Base-by-base conservation (phyloP, 352 stramenopile genomes). In the Globisporangium cederbergense region DNA sequence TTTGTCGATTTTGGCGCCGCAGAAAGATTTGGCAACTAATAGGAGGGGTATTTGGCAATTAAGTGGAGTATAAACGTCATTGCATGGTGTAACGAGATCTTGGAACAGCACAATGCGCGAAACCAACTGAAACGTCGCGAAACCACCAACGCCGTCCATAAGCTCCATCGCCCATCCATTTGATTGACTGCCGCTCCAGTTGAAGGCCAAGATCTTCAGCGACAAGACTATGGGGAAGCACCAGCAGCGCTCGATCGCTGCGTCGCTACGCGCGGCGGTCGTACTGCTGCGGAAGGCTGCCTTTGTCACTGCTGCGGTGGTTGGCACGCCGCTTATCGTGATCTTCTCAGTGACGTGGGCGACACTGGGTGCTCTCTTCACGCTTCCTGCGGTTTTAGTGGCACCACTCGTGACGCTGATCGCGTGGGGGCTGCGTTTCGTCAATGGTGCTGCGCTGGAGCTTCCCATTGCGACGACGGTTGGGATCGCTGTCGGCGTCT, bases 211-310 rank as follows among this genome's bases (percentile, higher is more conserved):
- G 14, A 47, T 47, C 42, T 47, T 9, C 3, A 2, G 5, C 4
- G 14, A 56, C 28, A 2, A 28, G 28, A 8, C 5, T 36, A 47
- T 49, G 36, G n/a, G 14, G 30, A 52, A 49, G 58, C 28, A 18
- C 28, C 43, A 25, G 42, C 56, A 45, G 28, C 45, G 32, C 43
- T 45, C 58, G 32, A 28, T 34, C 18, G 30, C 47, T 14, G 36
- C 22, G 11, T 34, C 45, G 32, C n/a, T 58, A 1, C 52, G 25
- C 25, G 22, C 8, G 8, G 46, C 47, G 11, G 34, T 76, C 40
- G 56, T 40, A 36, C 36, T 71, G 11, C 3, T 69, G 13, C 65
- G 64, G 45, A 71, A 61, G 38, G 62, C 38, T 5, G 25, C 42
- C 30, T 4, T 76, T 18, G 16, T 58, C 32, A 36, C 3, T 20